phyloP scores from a whole-genome alignment of 768 basidiomycete species.

The Leucosporidium scottii region DNA sequence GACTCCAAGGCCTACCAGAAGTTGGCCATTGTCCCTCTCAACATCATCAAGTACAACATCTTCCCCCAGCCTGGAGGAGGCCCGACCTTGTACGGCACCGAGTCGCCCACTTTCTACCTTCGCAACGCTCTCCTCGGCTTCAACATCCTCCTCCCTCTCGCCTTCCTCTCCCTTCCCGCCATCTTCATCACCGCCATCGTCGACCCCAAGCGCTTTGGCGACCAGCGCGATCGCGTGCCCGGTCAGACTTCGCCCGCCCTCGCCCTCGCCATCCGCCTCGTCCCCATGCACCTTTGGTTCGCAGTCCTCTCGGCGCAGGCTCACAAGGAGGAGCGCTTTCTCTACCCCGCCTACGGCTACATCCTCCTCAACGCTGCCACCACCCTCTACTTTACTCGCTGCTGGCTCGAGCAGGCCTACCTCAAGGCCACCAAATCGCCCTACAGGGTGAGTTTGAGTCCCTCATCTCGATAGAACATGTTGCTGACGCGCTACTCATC shows the following conservation, averaged over 20 bases:
- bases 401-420: conserved; percentile 74
- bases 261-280: conserved; percentile 64
- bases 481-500: not conserved
- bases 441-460: conserved; percentile 57
- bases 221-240: conserved; percentile 49
- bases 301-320: conserved; percentile 68
- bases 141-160: conserved; percentile 75
- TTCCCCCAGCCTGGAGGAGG: conserved; percentile 62
- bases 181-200: conserved; percentile 64
- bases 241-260: conserved; percentile 61
- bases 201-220: conserved; percentile 63
- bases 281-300: conserved; percentile 89
- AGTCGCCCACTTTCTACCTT: conserved; percentile 78
- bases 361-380: conserved; percentile 91
- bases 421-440: conserved; percentile 72
- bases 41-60: conserved; percentile 88
- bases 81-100: conserved; percentile 88
- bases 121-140: conserved; percentile 88
- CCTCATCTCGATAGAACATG: not conserved
- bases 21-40: conserved; percentile 74
- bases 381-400: conserved; percentile 72
- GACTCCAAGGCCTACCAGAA: conserved; percentile 84
- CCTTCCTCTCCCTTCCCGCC: conserved; percentile 70
- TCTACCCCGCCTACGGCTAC: conserved; percentile 87
- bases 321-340: conserved; percentile 99